Base-by-base conservation (phyloP, 2,329 filamentous ascomycete species). In the Claviceps capensis region DNA sequence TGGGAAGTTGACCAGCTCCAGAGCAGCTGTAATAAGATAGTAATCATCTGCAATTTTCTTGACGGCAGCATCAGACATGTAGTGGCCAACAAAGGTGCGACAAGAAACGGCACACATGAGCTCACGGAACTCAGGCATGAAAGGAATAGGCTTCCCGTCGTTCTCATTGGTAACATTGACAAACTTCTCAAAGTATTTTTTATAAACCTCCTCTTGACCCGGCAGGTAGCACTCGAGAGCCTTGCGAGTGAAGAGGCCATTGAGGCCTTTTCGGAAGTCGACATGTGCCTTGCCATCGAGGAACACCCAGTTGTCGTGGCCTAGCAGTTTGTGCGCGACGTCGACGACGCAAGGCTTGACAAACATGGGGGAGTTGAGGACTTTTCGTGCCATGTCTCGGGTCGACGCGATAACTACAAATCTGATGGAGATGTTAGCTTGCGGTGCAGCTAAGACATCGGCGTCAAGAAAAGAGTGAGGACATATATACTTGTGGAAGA, bases 291-390 rank as follows among this genome's bases (percentile, higher is more conserved):
- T 94, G 63, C 93, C 93, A 65, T 97, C 91, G 58, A 98, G 75
- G 72, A 97, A 97, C 17, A 97, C 93, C 88, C 90, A 98, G 74
- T 96, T 96, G 62, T 86, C 85, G 55, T 83, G 79, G 54, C 93
- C 87, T 50, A 98, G 82, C 49, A 98, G 85, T 74, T 97, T 97
- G 71, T 88, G 83, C 19, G 93, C 93, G 54, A 85, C 82, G 67
- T 97, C 91, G 57, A 98, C 93, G 56, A 98, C 90, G 64, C 90
- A 97, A 43, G 93, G 93, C 74, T 96, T 96, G 66, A 95, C 89
- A 64, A 83, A 97, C 49, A 72, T 67, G 26, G 93, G 93, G 19
- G 90, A 94, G 71, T 96, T 97, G 79, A 97, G 90, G 61, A 97
- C 85, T 70, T 97, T 97, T 61, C 91, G 86, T 53, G 91, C 86